Base-by-base conservation (phyloP, 73 alveolate species). In the Symbiodinium natans region DNA sequence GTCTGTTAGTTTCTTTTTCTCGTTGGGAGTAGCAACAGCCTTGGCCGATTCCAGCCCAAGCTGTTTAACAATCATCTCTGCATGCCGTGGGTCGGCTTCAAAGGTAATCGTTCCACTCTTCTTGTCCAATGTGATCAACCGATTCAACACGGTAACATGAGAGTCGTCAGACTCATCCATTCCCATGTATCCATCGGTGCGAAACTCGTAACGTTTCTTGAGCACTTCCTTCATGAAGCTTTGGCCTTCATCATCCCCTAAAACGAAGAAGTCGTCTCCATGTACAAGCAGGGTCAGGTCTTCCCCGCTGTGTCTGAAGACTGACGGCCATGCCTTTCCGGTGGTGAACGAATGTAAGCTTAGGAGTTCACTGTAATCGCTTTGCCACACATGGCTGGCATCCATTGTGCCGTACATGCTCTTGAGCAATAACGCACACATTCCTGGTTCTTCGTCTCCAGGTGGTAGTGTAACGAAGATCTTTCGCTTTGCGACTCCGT, bases 51-150 rank as follows among this genome's bases (percentile, higher is more conserved):
- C 94, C 84, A 87, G 42, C 0, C 48, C 48, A 25, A 87, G 68
- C 27, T 31, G 85, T n/a, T 41, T 31, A 11, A 87, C 13, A 13
- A 87, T 87, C 42, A 54, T 25, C 71, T 87, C 85, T 0, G 94
- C 94, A 31, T 87, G 83, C 21, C 85, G n/a, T 0, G 94, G 85
- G 42, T 87, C 94, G 25, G 94, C 94, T 59, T 86, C 93, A 34
- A 54, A 87, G 94, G 33, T 39, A 29, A 59, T 10, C 0, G 33
- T 27, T 3, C 85, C 94, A 21, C 41, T 38, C 38, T 31, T 19
- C 71, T 87, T 87, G 85, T 87, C 85, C 36, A 38, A 87, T 68
- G 27, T 38, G 41, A 87, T 5, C 68, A 59, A 17, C 36, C 94
- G 38, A 8, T 87, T 59, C 85, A 87, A 27, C 23, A 87, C 94